Conservation (phyloP, 2,329 filamentous ascomycete genomes). For the Myriosclerotinia scirpicola region DNA sequence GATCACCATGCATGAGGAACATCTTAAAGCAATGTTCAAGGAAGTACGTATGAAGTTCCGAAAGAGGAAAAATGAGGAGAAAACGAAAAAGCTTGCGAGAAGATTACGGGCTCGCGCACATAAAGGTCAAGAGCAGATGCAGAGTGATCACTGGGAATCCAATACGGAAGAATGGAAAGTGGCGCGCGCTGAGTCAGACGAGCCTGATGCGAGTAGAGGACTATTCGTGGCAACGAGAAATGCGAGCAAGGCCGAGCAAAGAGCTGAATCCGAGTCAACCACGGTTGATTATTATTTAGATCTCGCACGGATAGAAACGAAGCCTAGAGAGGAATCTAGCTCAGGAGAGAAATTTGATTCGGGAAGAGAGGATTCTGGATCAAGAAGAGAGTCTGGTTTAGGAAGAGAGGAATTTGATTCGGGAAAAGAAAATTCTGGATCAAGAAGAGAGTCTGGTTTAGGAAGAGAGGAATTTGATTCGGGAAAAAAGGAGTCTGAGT, state of each 20-base stretch:
- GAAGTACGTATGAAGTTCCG: not conserved
- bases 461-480: too few relatives aligned
- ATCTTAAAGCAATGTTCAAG: conserved; percentile 1
- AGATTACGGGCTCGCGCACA: not conserved
- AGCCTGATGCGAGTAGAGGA: not conserved
- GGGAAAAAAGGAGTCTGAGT: too few relatives aligned
- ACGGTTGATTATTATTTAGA: not conserved
- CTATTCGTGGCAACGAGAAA: not conserved
- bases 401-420: too few relatives aligned
- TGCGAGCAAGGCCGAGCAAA: not conserved
- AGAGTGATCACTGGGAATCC: not conserved
- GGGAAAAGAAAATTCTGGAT: too few relatives aligned
- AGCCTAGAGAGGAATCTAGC: not conserved
- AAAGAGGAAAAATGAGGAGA: not conserved
- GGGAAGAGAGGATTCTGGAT: too few relatives aligned
- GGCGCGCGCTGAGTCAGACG: not conserved
- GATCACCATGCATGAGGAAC: not conserved
- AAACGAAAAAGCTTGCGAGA: not conserved
- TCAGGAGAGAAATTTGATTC: not conserved
- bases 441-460: too few relatives aligned
- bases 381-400: too few relatives aligned
- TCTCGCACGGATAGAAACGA: not conserved
- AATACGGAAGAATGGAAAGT: not conserved
- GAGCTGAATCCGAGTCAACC: not conserved
- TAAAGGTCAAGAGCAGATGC: not conserved